Evolutionary conservation across 768 basidiomycete genomes (phyloP), one percentile per base, ranked within the genome.

Genomic region (Bullera alba): DNA sequence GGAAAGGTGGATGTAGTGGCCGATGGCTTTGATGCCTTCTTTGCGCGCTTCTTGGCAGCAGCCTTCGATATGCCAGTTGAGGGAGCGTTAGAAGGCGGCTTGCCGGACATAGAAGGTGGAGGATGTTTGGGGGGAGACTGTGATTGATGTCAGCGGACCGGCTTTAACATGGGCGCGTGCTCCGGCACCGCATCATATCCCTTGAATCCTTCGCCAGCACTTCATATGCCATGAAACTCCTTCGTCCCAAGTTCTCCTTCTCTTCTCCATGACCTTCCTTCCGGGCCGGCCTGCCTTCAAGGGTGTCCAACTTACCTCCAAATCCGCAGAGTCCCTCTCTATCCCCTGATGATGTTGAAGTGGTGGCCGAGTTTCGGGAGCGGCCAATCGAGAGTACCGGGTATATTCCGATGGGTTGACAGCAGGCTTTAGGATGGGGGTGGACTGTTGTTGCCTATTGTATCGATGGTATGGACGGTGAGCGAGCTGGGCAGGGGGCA

Each of bases 1-100:
- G 41, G n/a, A 45, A 14, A 25, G 30, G 21, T 32, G 27, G 23
- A 12, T 21, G 48, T 23, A 22, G 32, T 16, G 16, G 37, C 19
- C 37, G 53, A 48, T 29, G 55, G 49, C 50, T 51, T 51, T 27
- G 61, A 10, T 21, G 37, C 61, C 53, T 67, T 67, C 55, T 67
- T 67, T 35, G 61, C 58, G 53, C 57, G 53, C 49, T 67, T 67
- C 61, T 67, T 67, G 25, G 61, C 65, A 49, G 61, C 58, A 35
- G 63, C 61, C 56, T 63, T 63, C 8, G 65, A 67, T 27, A 65
- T 39, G 48, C 60, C 63, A 39, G 59, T 37, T 21, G 46, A 47
- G 48, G 57, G 49, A 38, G 51, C 46, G 27, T 44, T 41, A 28
- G 54, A 44, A 21, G 37, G 37, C 34, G 60, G 56, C 37, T 57